Evolutionary conservation across 805 yeast species (phyloP).

Genomic region (Grigorovia humatica): DNA sequence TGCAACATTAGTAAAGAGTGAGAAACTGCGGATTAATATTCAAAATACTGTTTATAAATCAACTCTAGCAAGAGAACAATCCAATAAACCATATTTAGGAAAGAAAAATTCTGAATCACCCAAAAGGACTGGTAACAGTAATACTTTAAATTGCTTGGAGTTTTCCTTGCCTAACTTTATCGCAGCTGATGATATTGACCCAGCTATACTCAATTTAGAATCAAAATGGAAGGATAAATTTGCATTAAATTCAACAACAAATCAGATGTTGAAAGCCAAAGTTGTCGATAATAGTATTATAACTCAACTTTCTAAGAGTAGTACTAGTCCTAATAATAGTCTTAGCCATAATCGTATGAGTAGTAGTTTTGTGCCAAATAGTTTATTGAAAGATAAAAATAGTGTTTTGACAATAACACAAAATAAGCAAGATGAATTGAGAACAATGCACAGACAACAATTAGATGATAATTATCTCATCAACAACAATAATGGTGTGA

Average conservation of each 20-base stretch:
- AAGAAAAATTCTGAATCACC: neutral
- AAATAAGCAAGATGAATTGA: neutral
- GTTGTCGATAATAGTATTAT: neutral
- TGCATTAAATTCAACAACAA: neutral
- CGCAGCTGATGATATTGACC: neutral
- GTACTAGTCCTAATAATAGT: neutral
- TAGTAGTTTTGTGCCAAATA: neutral
- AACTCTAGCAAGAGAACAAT: neutral
- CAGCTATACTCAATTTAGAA: neutral
- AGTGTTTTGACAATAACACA: neutral
- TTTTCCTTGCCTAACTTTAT: neutral
- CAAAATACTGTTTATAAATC: neutral
- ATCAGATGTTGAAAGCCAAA: neutral
- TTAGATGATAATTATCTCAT: slow-evolving; percentile 5
- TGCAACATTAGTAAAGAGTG: neutral
- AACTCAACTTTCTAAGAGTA: neutral
- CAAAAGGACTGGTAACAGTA: neutral
- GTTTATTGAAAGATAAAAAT: neutral
- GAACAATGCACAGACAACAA: neutral
- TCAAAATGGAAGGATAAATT: neutral
- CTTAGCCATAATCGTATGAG: neutral
- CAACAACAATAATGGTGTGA: slow-evolving; percentile 50
- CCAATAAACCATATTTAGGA: neutral
- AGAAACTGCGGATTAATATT: neutral
- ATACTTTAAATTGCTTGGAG: neutral